Evolutionary conservation across 768 basidiomycete species (phyloP), one percentile per base, ranked within the genome.

Genomic region (Boletus reticulatus): DNA sequence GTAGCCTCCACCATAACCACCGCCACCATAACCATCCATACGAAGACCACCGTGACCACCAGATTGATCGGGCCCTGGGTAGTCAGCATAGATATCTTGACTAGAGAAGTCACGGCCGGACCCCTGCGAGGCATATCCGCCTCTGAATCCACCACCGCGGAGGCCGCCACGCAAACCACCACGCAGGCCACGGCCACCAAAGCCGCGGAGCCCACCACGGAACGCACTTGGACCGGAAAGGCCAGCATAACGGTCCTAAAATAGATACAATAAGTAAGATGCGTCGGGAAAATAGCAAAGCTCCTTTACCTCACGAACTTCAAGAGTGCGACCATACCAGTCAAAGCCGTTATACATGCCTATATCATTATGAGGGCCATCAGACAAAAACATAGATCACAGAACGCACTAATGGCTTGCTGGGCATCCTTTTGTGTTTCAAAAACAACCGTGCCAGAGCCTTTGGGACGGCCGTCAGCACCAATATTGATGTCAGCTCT

Each of bases 311-410:
- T 97, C 93, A 61, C 95, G 89, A 36, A 98, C 96, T 77, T 99
- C 96, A 13, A 99, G 84, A 9, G 87, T 85, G 46, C 92, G 89
- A 9, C 95, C 95, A 70, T 95, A 95, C 94, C 96, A 98, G 59
- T 97, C 94, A 64, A 92, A 97, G 29, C 95, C 95, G 56, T 97
- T 89, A 71, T 95, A 98, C 92, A 96, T 97, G 64, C 76, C 95
- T 97, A 60, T 24, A 37, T 11, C 9, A 20, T 37, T 41, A 41
- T 58, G 19, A 64, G 52, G 36, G 27, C 13, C n/a, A 39, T 31
- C n/a, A 8, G 5, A 32, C 12, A 14, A 27, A 20, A 36, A 39
- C 43, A 48, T 32, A 42, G 20, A 42, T 7, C n/a, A 45, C 9
- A 29, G 0, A 2, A 82, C 90, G 32, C 61, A 94, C 94, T 84